phyloP scores from a whole-genome alignment of 2,329 filamentous ascomycete genomes.

The Paraphaeosphaeria sporulosa region DNA sequence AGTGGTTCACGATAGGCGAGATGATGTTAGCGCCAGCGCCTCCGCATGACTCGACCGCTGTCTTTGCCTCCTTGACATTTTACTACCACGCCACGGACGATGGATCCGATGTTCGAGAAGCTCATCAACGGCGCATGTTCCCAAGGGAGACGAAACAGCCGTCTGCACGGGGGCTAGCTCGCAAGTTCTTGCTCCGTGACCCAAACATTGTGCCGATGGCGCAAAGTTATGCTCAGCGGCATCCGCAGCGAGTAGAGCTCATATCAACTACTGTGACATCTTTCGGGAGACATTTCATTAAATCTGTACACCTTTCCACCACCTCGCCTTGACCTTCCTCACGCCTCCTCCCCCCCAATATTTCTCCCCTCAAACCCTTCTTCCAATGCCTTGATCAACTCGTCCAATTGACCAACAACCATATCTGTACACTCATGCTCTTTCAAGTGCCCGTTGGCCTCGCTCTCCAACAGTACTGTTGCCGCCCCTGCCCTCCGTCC shows the following conservation, averaged over 20 bases:
- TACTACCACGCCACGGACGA: background rate
- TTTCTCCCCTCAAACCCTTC: constrained; percentile 70
- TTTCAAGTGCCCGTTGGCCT: constrained; percentile 75
- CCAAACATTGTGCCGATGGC: too few relatives aligned
- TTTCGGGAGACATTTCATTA: background rate
- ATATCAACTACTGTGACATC: too few relatives aligned
- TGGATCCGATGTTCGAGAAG: too few relatives aligned
- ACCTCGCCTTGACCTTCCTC: background rate
- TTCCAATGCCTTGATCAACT: constrained; percentile 78
- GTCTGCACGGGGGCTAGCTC: too few relatives aligned
- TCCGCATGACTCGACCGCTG: background rate
- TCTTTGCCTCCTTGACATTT: background rate
- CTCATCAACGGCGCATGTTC: too few relatives aligned
- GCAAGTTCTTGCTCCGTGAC: too few relatives aligned
- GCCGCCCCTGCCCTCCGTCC: constrained; percentile 83
- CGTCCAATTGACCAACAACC: constrained; percentile 73
- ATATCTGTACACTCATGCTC: constrained; percentile 80
- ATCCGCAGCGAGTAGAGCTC: too few relatives aligned
- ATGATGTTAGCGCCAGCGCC: background rate
- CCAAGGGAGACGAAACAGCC: too few relatives aligned
- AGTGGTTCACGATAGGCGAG: background rate
- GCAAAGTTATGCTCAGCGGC: too few relatives aligned
- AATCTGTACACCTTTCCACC: too few relatives aligned
- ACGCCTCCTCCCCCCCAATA: constrained; percentile 17
- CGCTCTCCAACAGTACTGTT: constrained; percentile 86